These are phyloP conservation scores for Acanthamoeba culbertsoni DNA, from an alignment of 208 protist species.

Conservation along the genomic window DNA sequence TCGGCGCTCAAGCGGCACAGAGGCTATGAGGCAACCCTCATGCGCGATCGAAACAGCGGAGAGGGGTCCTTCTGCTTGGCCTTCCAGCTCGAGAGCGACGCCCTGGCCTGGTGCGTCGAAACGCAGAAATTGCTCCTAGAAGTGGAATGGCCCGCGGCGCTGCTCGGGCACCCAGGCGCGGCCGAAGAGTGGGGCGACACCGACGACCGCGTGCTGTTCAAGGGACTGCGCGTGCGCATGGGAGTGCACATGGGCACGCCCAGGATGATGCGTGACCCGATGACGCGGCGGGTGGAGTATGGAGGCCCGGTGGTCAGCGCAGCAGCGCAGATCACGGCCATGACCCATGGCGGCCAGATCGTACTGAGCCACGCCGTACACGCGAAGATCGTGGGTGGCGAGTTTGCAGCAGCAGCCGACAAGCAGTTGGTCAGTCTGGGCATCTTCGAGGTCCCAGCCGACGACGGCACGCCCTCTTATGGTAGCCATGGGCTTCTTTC, in stretches of 20 bases:
- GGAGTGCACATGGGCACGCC: background rate
- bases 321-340: background rate
- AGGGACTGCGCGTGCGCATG: background rate
- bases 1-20: background rate
- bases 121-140: conserved; percentile 5
- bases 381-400: background rate
- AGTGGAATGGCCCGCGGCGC: background rate
- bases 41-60: background rate
- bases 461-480: background rate
- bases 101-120: background rate
- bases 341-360: conserved; percentile 38
- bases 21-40: background rate
- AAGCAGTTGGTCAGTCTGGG: background rate
- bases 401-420: background rate
- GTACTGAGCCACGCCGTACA: background rate
- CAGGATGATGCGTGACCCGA: conserved; percentile 52
- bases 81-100: conserved; percentile 31
- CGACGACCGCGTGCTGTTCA: background rate
- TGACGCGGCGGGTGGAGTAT: conserved; percentile 72
- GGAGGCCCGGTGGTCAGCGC: conserved; percentile 67
- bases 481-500: too few relatives aligned
- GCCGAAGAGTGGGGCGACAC: conserved; percentile 37
- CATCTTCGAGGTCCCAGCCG: background rate
- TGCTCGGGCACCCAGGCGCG: conserved; percentile 41
- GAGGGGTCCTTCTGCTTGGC: conserved; percentile 58